Conservation (phyloP, 1,284 basidiomycete species). For the Porogramme epimiltina region DNA sequence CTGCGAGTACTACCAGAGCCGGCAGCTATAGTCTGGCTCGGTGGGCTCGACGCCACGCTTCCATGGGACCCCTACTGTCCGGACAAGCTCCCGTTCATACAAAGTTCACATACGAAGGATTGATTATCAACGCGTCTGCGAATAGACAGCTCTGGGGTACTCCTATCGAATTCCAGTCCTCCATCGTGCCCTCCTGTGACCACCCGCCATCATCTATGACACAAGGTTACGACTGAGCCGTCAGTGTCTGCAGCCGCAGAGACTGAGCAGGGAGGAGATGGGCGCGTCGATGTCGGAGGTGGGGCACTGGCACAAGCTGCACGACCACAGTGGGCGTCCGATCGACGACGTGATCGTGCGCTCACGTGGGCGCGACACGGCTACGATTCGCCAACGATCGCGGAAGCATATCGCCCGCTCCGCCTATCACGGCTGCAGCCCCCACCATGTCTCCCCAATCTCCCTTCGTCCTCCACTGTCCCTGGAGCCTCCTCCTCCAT, state of each 20-base stretch:
- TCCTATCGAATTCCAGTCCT: conserved; percentile 7
- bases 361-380: conserved; percentile 18
- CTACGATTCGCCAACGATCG: background rate
- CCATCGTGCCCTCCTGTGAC: too few species aligned
- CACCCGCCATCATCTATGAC: too few species aligned
- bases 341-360: background rate
- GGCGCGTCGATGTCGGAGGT: too few species aligned
- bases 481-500: background rate
- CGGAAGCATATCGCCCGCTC: conserved; percentile 1
- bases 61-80: too few species aligned
- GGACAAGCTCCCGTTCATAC: too few species aligned
- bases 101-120: background rate
- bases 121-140: background rate
- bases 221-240: too few species aligned
- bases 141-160: background rate
- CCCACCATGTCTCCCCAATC: background rate
- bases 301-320: background rate
- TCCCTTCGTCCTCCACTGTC: background rate
- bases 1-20: too few species aligned
- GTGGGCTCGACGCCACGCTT: too few species aligned
- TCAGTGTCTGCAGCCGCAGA: too few species aligned
- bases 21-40: too few species aligned
- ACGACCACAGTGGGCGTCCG: background rate
- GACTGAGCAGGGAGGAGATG: too few species aligned
- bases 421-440: background rate